Conservation (phyloP, 768 basidiomycete genomes). For the Arthromyces matolae region DNA sequence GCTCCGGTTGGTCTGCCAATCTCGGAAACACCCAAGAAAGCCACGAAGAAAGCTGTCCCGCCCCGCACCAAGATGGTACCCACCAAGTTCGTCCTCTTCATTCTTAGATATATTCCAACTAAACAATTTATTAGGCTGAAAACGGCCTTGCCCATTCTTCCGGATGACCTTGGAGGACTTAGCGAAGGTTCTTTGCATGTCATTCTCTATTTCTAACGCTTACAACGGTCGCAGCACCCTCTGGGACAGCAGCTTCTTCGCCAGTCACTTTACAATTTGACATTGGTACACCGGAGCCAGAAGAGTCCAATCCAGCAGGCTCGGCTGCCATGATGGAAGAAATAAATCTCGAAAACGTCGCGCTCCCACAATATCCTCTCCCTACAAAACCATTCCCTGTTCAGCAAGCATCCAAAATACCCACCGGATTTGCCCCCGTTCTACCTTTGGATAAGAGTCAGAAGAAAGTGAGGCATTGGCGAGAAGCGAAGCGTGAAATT, state of each 20-base stretch:
- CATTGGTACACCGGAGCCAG: slow-evolving; percentile 48
- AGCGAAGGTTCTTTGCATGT: slow-evolving; percentile 55
- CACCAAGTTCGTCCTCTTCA: slow-evolving; percentile 28
- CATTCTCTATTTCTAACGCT: slow-evolving; percentile 1
- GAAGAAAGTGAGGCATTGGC: slow-evolving; percentile 68
- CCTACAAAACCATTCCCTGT: slow-evolving; percentile 84
- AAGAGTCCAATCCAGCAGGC: slow-evolving; percentile 25
- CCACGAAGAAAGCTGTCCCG: slow-evolving; percentile 38
- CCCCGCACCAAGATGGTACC: slow-evolving; percentile 33
- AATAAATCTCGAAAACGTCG: slow-evolving; percentile 51
- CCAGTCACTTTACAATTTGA: slow-evolving; percentile 53
- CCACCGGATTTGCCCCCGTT: slow-evolving; percentile 64
- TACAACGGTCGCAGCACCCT: slow-evolving; percentile 39
- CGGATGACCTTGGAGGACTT: slow-evolving; percentile 48
- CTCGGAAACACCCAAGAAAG: slow-evolving; percentile 46
- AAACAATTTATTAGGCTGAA: slow-evolving; percentile 19
- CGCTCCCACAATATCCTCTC: slow-evolving; percentile 72
- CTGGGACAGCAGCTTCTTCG: slow-evolving; percentile 71
- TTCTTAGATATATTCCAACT: slow-evolving; percentile 7
- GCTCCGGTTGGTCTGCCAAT: slow-evolving; percentile 28
- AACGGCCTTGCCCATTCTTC: slow-evolving; percentile 31
- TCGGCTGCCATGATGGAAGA: slow-evolving; percentile 36
- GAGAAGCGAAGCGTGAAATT: slow-evolving; percentile 70
- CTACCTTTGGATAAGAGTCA: slow-evolving; percentile 63
- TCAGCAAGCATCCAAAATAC: slow-evolving; percentile 74